Percentiles rank a stretch among this genome's conserved stretches.
phyloP scores from a whole-genome alignment of 495 filamentous ascomycete genomes.

The Sordaria brevicollis region DNA sequence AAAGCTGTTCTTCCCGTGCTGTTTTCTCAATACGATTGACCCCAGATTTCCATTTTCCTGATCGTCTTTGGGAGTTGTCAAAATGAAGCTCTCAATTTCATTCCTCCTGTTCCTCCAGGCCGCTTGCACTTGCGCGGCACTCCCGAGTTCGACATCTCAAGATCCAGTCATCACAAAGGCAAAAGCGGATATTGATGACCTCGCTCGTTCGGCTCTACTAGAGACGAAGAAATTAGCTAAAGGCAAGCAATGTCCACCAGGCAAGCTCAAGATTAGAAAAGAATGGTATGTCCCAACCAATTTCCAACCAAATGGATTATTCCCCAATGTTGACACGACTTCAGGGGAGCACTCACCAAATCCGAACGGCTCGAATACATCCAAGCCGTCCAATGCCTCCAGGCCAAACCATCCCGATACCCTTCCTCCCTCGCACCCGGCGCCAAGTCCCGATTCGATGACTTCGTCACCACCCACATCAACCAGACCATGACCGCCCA shows the following conservation, averaged over 20 bases:
- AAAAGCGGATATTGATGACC: neutral
- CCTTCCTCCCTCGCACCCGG: slow-evolving; percentile 26
- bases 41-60: neutral
- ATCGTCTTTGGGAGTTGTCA: neutral
- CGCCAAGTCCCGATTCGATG: slow-evolving; percentile 46
- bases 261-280: slow-evolving; percentile 6
- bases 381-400: slow-evolving; percentile 54
- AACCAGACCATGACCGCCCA: slow-evolving; percentile 53
- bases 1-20: neutral
- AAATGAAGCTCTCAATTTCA: neutral
- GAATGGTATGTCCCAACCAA: slow-evolving; percentile 8
- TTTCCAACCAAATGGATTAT: neutral
- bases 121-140: neutral
- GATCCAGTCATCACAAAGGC: neutral
- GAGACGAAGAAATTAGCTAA: neutral
- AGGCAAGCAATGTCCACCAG: slow-evolving; percentile 22
- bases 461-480: slow-evolving; percentile 62
- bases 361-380: slow-evolving; percentile 48
- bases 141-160: neutral
- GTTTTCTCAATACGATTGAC: neutral
- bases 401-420: slow-evolving; percentile 38
- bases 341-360: slow-evolving; percentile 36
- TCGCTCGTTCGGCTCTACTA: neutral
- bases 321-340: neutral
- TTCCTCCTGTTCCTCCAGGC: neutral